Base-by-base conservation (phyloP, 495 filamentous ascomycete genomes). In the Penicillium verhagenii region DNA sequence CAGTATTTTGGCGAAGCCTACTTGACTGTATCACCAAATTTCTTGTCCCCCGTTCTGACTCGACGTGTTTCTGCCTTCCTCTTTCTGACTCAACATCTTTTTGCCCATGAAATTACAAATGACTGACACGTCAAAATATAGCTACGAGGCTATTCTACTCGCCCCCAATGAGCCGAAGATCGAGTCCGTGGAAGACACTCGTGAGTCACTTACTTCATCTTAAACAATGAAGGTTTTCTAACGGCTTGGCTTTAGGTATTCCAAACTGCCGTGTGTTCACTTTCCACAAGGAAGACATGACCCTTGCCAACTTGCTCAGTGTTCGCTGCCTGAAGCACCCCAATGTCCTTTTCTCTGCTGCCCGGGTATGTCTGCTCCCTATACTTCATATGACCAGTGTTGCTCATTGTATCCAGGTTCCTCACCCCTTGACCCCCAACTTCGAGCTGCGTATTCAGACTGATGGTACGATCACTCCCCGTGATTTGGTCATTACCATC, bases 221-320 rank as follows among this genome's bases (percentile, higher is more conserved):
- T 18, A 2, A 39, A 16, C 19, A 35, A 43, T 24, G 44, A 14
- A 25, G 21, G 20, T 29, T 51, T 50, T 26, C 42, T 45, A 23
- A 45, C 42, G 9, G 6, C 18, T 6, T 14, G 14, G n/a, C 7
- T 45, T 13, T 48, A 96, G 92, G 92, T 56, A n/a, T n/a, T n/a
- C n/a, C n/a, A n/a, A n/a, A n/a, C 88, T 81, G 77, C 92, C 61
- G 82, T 95, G 76, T 79, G 84, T 97, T 99, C 77, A 87, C 86
- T 49, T 87, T 99, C 74, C 86, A 90, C 69, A 97, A 96, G 72
- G 95, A 99, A 67, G 95, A 99, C 67, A 94, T 97, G 72, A 97
- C 95, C 1, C 81, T 99, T 40, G 94, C 85, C 53, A 97, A 97
- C 67, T 79, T 97, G 54, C 82, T 99, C 38, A 82, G 85, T 52